Conservation (phyloP, 805 yeast genomes). For the Candida easanensis region DNA sequence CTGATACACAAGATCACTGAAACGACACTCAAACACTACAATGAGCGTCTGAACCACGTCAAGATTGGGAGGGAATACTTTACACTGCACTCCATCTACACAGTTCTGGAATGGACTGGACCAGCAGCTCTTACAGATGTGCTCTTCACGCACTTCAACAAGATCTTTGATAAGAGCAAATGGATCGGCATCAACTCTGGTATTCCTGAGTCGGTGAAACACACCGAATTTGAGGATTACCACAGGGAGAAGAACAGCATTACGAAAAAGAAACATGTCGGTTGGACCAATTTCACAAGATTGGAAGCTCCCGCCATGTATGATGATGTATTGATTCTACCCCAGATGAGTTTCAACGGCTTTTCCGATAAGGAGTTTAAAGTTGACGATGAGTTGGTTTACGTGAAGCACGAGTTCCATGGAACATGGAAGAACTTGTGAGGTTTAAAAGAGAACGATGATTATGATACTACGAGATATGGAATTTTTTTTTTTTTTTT, state of each 20-base stretch:
- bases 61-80: slow-evolving; percentile 32
- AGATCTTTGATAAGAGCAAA: slow-evolving; percentile 17
- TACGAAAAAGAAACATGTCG: slow-evolving; percentile 11
- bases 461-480: background rate
- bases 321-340: slow-evolving; percentile 23
- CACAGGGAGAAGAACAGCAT: slow-evolving; percentile 15
- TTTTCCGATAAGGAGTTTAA: slow-evolving; percentile 9
- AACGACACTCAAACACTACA: slow-evolving; percentile 42
- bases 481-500: background rate
- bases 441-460: background rate
- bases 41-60: slow-evolving; percentile 25
- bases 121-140: slow-evolving; percentile 50
- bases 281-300: slow-evolving; percentile 23
- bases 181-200: slow-evolving; percentile 20
- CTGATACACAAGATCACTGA: slow-evolving; percentile 52
- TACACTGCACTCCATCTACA: slow-evolving; percentile 57
- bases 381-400: slow-evolving; percentile 7
- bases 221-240: slow-evolving; percentile 10
- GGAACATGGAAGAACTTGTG: slow-evolving; percentile 22
- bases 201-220: slow-evolving; percentile 33
- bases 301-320: slow-evolving; percentile 14
- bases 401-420: slow-evolving; percentile 22
- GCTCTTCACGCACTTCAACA: slow-evolving; percentile 43
- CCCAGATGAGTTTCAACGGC: slow-evolving; percentile 22
- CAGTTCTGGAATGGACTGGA: slow-evolving; percentile 57